A percentile compares a stretch with the other conserved stretches of the same genome.
These are phyloP conservation scores for Microsporum ferrugineum DNA, from an alignment of 2,329 filamentous ascomycete genomes.

Conservation along the genomic window DNA sequence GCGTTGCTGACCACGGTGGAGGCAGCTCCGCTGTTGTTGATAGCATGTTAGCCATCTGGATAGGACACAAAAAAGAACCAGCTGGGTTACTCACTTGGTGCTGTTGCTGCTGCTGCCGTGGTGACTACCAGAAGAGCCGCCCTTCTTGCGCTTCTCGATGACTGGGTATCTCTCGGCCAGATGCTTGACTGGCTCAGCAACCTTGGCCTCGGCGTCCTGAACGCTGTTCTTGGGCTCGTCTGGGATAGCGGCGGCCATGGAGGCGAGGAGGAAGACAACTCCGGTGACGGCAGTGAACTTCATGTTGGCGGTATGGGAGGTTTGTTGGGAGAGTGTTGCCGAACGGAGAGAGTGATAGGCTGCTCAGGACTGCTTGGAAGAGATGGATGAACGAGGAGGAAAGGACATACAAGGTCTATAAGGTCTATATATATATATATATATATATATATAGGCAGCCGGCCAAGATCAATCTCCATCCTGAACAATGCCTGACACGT, in stretches of 20 bases:
- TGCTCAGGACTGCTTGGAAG: not conserved
- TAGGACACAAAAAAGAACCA: not conserved
- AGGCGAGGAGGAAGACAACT: not conserved
- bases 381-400: no score
- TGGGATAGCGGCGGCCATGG: not conserved
- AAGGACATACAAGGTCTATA: no score
- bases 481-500: not conserved
- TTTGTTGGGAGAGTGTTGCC: not conserved
- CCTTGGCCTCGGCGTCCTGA: not conserved
- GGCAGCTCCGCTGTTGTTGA: not conserved
- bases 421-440: not conserved
- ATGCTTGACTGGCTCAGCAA: not conserved
- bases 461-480: not conserved
- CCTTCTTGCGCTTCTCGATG: conserved; percentile 1
- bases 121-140: not conserved
- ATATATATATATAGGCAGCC: not conserved
- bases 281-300: not conserved
- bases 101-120: not conserved
- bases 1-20: conserved; percentile 2
- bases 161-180: not conserved
- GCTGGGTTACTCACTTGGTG: not conserved
- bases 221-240: not conserved
- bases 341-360: not conserved
- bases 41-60: not conserved
- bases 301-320: not conserved